Evolutionary conservation across 164 flowering plant species (phyloP), one percentile per base, ranked within the genome.

Genomic region (Hamamelis virginiana): DNA sequence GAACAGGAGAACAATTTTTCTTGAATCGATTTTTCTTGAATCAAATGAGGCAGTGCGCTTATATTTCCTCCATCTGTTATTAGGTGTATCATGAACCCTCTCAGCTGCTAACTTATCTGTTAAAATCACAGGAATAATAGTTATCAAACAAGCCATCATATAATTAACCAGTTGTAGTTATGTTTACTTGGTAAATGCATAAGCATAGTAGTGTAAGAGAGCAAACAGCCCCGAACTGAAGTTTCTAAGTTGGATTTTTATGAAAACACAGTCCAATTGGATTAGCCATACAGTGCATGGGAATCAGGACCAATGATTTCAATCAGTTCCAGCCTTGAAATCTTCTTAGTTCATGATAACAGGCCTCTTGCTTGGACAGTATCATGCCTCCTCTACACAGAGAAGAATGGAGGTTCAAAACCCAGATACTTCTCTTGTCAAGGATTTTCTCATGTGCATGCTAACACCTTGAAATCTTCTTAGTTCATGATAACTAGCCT

Each of bases 11-110:
- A 82, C 89, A n/a, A 89, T 64, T 80, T 79, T 86, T 77, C 94
- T 87, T 45, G 97, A 82, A 80, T 91, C 84, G 69, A 86, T 64
- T 80, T 79, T 86, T 77, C 94, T 87, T 48, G 97, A 82, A 80
- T 91, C 84, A 71, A 86, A 83, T 12, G 88, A 87, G 61, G 87
- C 75, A 69, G 88, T 57, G n/a, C 89, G 91, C 72, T 84, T 89
- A 70, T 81, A 89, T 71, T 79, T 85, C 68, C 87, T 81, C 80
- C 80, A 78, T 64, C 78, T 78, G 72, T 83, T 84, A 44, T 63
- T 80, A 26, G 88, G 83, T 41, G 80, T 66, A 47, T 85, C 90
- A 68, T 81, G 76, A 58, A 66, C 72, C 64, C 75, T 80, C 76
- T 86, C 89, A 21, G 60, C 43, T 8, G 55, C 52, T 43, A 75